These are phyloP conservation scores for Ganoderma boninense DNA, from an alignment of 1,284 basidiomycete species.

Conservation along the genomic window DNA sequence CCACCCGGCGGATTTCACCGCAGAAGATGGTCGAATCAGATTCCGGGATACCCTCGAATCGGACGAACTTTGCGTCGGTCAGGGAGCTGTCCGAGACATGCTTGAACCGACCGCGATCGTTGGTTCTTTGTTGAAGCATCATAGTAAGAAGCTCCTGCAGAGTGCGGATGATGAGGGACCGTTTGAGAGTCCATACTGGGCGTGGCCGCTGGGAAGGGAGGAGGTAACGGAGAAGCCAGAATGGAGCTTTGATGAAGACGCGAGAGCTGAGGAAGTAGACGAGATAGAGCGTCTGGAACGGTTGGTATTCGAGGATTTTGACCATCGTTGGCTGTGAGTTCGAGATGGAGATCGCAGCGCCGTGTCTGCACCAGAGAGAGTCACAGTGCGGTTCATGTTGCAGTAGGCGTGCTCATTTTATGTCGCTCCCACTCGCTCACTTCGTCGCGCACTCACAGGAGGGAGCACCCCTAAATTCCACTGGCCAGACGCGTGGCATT, in stretches of 20 bases:
- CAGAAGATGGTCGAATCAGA: constrained; percentile 17
- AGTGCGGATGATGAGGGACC: constrained; percentile 21
- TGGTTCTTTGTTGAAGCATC: constrained; percentile 5
- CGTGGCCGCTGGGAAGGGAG: constrained; percentile 4
- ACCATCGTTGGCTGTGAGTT: neutral
- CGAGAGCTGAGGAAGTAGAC: constrained; percentile 14
- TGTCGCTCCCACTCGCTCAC: too few relatives aligned
- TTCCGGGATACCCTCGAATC: constrained; percentile 26
- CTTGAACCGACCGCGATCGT: neutral
- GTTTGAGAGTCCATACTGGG: constrained; percentile 22
- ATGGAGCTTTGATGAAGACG: constrained; percentile 20
- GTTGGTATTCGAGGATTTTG: constrained; percentile 14
- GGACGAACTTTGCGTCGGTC: constrained; percentile 30
- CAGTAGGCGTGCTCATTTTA: too few relatives aligned
- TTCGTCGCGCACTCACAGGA: too few relatives aligned
- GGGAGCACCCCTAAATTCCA: too few relatives aligned
- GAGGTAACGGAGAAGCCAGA: constrained; percentile 21
- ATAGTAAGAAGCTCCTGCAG: constrained; percentile 15
- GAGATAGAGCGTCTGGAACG: constrained; percentile 20
- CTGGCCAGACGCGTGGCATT: too few relatives aligned
- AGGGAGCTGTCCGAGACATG: constrained; percentile 16
- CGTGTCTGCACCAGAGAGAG: neutral
- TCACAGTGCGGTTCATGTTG: neutral
- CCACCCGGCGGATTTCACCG: constrained; percentile 29
- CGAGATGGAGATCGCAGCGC: neutral